Conservation (phyloP, 2,329 filamentous ascomycete species). For the Aspergillus cejpii region DNA sequence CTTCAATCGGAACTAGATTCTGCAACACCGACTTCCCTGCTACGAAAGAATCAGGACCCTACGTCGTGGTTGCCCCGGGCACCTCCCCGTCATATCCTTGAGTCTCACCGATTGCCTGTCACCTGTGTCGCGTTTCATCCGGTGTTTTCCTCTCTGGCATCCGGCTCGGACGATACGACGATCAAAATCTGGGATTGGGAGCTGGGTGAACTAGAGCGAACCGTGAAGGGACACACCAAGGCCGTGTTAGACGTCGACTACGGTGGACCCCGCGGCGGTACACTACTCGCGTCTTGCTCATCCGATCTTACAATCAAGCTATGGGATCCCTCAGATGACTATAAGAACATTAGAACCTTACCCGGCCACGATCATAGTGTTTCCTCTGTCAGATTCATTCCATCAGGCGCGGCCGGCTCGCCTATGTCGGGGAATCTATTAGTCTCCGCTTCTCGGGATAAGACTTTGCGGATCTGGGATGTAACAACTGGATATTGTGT, state of each 20-base stretch:
- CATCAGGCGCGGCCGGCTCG: slow-evolving; percentile 69
- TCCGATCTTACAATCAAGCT: slow-evolving; percentile 90
- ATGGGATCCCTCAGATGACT: slow-evolving; percentile 87
- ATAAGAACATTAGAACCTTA: slow-evolving; percentile 89
- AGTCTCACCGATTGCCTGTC: slow-evolving; percentile 74
- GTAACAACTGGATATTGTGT: slow-evolving; percentile 88
- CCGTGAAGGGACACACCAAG: slow-evolving; percentile 86
- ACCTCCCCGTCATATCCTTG: slow-evolving; percentile 71
- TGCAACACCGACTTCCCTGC: slow-evolving; percentile 70
- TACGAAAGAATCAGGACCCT: slow-evolving; percentile 76
- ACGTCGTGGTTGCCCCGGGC: slow-evolving; percentile 77
- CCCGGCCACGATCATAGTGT: slow-evolving; percentile 90
- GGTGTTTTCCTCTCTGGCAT: slow-evolving; percentile 81
- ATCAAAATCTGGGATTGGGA: slow-evolving; percentile 99
- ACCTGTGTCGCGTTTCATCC: slow-evolving; percentile 91
- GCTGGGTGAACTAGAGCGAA: slow-evolving; percentile 79
- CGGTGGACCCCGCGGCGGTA: slow-evolving; percentile 73
- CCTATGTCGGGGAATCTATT: slow-evolving; percentile 77
- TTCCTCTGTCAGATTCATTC: slow-evolving; percentile 80
- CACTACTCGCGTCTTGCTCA: slow-evolving; percentile 74
- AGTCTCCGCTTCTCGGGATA: slow-evolving; percentile 78
- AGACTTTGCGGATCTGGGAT: slow-evolving; percentile 83
- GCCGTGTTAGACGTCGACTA: slow-evolving; percentile 84
- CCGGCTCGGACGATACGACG: slow-evolving; percentile 82
- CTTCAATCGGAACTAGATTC: slow-evolving; percentile 80